These are phyloP conservation scores for Neoconidiobolus thromboides DNA, from an alignment of 371 early-diverging fungal genomes.

Conservation along the genomic window DNA sequence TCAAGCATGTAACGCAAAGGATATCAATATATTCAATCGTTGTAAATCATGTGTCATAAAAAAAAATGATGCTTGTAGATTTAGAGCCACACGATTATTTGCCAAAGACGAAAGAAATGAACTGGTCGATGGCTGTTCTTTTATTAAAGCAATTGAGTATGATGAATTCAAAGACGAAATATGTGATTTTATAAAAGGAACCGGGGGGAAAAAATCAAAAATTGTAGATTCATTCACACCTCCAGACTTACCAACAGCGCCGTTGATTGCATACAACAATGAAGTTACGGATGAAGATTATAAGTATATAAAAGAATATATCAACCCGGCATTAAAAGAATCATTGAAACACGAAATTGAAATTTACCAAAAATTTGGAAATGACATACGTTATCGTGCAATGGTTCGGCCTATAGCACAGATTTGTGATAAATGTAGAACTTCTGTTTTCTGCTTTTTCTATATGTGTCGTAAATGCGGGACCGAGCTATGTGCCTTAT, in stretches of 20 bases:
- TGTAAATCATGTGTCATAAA: conserved; percentile 1
- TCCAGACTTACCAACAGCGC: background rate
- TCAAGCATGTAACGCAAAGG: too few relatives aligned
- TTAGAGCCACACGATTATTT: background rate
- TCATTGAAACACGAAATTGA: background rate
- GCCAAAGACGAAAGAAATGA: background rate
- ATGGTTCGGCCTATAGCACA: conserved; percentile 12
- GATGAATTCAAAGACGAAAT: background rate
- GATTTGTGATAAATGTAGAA: conserved; percentile 26
- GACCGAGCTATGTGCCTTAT: conserved; percentile 29
- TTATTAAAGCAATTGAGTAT: background rate
- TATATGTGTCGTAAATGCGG: conserved; percentile 31
- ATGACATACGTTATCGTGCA: background rate
- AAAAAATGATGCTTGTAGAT: conserved; percentile 1
- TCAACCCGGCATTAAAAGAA: background rate
- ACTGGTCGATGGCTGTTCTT: background rate
- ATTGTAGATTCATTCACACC: background rate
- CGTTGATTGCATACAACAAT: background rate
- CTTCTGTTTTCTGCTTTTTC: conserved; percentile 21
- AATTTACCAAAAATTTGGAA: background rate
- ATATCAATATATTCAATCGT: background rate
- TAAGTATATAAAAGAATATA: background rate
- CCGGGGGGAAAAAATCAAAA: background rate
- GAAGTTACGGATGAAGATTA: background rate
- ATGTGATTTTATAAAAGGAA: background rate